These are phyloP conservation scores for Exophiala aquamarina DNA, from an alignment of 2,329 filamentous ascomycete genomes.

Conservation along the genomic window DNA sequence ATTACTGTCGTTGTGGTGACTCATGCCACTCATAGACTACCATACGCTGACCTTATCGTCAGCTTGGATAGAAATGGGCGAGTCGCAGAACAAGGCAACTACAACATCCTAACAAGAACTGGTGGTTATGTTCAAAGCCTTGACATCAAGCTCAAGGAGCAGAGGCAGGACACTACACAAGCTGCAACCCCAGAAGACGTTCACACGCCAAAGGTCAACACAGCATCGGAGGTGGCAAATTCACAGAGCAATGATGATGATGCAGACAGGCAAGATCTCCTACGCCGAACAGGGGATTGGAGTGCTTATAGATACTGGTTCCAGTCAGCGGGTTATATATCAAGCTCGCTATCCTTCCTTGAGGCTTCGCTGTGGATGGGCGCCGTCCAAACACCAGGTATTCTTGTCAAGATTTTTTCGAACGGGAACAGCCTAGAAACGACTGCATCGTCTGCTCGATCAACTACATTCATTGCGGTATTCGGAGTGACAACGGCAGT, in stretches of 20 bases:
- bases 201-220: constrained; percentile 1
- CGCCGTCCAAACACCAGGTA: constrained; percentile 12
- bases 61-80: constrained; percentile 39
- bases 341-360: constrained; percentile 17
- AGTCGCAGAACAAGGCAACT: constrained; percentile 44
- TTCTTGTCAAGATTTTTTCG: constrained; percentile 28
- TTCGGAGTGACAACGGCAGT: constrained; percentile 10
- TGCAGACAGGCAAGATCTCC: constrained; percentile 29
- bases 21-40: constrained; percentile 38
- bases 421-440: constrained; percentile 26
- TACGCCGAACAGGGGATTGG: constrained; percentile 35
- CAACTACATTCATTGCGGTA: constrained; percentile 14
- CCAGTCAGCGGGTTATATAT: constrained; percentile 29
- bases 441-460: not conserved
- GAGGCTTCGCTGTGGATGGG: constrained; percentile 11
- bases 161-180: constrained; percentile 11
- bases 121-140: constrained; percentile 45
- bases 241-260: constrained; percentile 21
- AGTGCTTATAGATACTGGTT: constrained; percentile 35
- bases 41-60: constrained; percentile 44
- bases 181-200: constrained; percentile 23
- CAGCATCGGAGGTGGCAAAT: not conserved
- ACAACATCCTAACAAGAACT: constrained; percentile 35
- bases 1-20: constrained; percentile 40
- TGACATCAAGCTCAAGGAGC: constrained; percentile 20